Base-by-base conservation (phyloP, 2,329 filamentous ascomycete species). In the Cladosporium sp. region DNA sequence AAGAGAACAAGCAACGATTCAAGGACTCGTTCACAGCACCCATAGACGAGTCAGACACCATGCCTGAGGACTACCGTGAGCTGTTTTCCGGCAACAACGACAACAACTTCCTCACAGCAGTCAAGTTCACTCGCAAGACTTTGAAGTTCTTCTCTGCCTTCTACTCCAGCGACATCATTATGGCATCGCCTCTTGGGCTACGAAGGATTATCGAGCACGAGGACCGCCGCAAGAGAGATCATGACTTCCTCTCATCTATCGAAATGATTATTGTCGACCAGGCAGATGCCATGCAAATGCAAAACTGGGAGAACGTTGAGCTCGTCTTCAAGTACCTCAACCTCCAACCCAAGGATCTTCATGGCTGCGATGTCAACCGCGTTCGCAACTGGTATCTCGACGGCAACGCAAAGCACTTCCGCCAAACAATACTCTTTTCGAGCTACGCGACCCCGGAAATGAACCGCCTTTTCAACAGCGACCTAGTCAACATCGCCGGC, bases 301-400 rank as follows among this genome's bases (percentile, higher is more conserved):
- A 99, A 78, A 98, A 97, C 77, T 98, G 94, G 93, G 93, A 97
- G 74, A 94, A 99, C 76, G 87, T 97, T 68, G 92, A 96, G 77
- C 92, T 91, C 76, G 91, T 97, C 72, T 93, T 98, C 74, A 88
- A 92, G 69, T 92, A 97, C 77, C 86, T 99, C 68, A 99, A 99
- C 77, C 84, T 91, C 26, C 92, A 96, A 73, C 94, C 95, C 44
- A 92, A 90, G 74, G 73, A 75, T 32, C 87, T 92, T 0, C 93
- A 97, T 78, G 93, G 91, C 70, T 96, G 92, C 74, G 95, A 99
- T 81, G 97, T 98, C 77, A 92, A 90, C 71, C 91, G 95, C 21
- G 92, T 98, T 6, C 87, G 93, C 60, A 88, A 84, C 69, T 98
- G 92, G 92, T 98, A 97, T 76, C 85, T 98, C n/a, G 93, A 98